These are phyloP conservation scores for Scheffersomyces illinoinensis DNA, from an alignment of 1,139 yeast genomes.

Conservation along the genomic window DNA sequence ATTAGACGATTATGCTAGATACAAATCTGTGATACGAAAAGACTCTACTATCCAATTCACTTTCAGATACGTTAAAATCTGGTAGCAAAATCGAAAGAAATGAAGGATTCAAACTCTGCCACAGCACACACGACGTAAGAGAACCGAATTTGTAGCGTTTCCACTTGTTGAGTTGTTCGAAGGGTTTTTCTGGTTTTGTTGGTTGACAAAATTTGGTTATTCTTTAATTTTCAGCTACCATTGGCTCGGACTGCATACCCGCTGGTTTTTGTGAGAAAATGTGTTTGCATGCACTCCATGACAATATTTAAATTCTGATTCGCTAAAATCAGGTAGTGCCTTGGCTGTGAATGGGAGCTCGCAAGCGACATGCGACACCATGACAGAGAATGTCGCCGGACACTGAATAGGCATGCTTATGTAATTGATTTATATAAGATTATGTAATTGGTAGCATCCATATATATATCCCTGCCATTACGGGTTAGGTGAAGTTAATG, in stretches of 20 bases:
- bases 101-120: background rate
- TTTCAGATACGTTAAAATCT: background rate
- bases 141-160: background rate
- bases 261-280: background rate
- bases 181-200: background rate
- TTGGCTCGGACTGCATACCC: conserved; percentile 2
- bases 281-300: background rate
- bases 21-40: background rate
- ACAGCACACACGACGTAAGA: background rate
- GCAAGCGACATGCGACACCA: background rate
- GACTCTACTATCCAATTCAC: background rate
- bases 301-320: conserved; percentile 33
- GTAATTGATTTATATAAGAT: background rate
- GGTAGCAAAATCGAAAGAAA: background rate
- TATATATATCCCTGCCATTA: background rate
- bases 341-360: background rate
- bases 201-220: background rate
- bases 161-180: background rate
- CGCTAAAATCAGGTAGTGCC: conserved; percentile 21
- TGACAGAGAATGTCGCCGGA: background rate
- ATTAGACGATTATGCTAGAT: background rate
- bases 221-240: background rate
- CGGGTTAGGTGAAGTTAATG: too few species aligned
- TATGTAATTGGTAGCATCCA: background rate
- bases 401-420: background rate